phyloP scores from a whole-genome alignment of 2,329 filamentous ascomycete species.

The Pseudocercospora fuligena region DNA sequence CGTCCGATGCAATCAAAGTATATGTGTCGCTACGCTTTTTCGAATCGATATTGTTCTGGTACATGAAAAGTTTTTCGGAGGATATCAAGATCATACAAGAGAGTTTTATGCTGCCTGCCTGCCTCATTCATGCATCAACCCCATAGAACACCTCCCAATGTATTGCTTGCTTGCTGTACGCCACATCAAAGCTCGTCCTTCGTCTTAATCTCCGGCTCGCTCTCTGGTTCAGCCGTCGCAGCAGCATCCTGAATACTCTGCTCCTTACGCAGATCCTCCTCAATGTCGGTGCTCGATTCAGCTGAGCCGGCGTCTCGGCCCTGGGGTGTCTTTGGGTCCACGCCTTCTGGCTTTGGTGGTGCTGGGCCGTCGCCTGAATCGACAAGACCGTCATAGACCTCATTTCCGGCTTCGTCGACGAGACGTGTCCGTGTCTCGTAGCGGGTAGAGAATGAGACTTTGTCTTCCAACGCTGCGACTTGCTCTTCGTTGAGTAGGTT shows the following conservation, averaged over 20 bases:
- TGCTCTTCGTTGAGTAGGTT: slow-evolving; percentile 84
- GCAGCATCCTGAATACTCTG: slow-evolving; percentile 44
- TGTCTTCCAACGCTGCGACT: slow-evolving; percentile 82
- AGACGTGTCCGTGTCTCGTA: slow-evolving; percentile 94
- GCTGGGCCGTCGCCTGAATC: slow-evolving; percentile 51
- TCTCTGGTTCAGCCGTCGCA: slow-evolving; percentile 34
- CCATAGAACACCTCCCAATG: slow-evolving; percentile 8
- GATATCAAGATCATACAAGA: background rate
- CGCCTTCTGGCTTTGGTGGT: slow-evolving; percentile 34
- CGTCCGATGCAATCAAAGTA: no score
- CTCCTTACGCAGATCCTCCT: slow-evolving; percentile 52
- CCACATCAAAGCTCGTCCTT: slow-evolving; percentile 9
- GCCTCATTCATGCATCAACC: background rate
- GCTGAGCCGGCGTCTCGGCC: slow-evolving; percentile 44
- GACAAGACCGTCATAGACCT: slow-evolving; percentile 61
- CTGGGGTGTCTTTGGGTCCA: slow-evolving; percentile 64
- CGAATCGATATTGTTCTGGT: background rate
- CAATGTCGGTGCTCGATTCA: slow-evolving; percentile 41
- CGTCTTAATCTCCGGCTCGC: slow-evolving; percentile 9
- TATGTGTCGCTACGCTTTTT: no score
- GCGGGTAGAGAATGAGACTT: slow-evolving; percentile 92
- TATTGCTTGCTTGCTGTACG: background rate
- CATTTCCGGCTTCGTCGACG: slow-evolving; percentile 78
- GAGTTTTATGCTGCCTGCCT: background rate
- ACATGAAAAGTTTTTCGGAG: background rate